Evolutionary conservation across 225 moss, liverwort and hornwort species (phyloP).

Genomic region (Straminergon stramineum): DNA sequence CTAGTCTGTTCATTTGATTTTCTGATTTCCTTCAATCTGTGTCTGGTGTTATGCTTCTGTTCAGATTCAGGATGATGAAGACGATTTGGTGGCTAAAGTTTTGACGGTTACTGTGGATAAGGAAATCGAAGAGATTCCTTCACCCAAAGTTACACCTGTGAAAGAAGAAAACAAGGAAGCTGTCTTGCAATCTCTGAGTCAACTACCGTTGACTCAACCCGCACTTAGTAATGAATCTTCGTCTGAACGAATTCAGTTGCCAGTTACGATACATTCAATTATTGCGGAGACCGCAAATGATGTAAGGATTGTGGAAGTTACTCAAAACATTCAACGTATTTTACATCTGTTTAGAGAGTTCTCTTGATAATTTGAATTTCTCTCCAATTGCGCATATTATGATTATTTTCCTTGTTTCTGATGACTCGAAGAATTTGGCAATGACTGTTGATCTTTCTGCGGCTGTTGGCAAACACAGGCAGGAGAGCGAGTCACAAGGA

Average conservation of each 20-base stretch:
- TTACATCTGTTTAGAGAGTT: neutral
- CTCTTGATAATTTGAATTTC: neutral
- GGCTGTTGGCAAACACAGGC: slow-evolving; percentile 24
- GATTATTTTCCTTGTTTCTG: neutral
- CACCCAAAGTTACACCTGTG: slow-evolving; percentile 18
- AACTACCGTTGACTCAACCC: slow-evolving; percentile 28
- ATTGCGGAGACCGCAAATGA: slow-evolving; percentile 53
- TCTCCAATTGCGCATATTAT: neutral
- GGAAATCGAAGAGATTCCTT: slow-evolving; percentile 33
- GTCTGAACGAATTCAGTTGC: slow-evolving; percentile 29
- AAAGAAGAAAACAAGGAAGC: slow-evolving; percentile 31
- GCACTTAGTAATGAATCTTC: slow-evolving; percentile 28
- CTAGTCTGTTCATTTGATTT: neutral
- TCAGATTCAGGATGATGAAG: slow-evolving; percentile 65
- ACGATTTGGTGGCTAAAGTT: slow-evolving; percentile 11
- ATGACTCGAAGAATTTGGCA: neutral
- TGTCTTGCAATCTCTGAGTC: slow-evolving; percentile 8
- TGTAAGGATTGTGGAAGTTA: slow-evolving; percentile 17
- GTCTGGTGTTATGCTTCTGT: neutral
- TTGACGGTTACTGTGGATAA: slow-evolving; percentile 28
- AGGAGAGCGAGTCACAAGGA: slow-evolving; percentile 50
- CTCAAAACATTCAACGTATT: neutral
- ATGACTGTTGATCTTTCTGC: neutral
- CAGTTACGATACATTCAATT: slow-evolving; percentile 37
- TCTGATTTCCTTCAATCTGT: neutral